Evolutionary conservation across 441 rosid genomes (phyloP), one percentile per base, ranked within the genome.

Genomic region (Jatropha multifida): DNA sequence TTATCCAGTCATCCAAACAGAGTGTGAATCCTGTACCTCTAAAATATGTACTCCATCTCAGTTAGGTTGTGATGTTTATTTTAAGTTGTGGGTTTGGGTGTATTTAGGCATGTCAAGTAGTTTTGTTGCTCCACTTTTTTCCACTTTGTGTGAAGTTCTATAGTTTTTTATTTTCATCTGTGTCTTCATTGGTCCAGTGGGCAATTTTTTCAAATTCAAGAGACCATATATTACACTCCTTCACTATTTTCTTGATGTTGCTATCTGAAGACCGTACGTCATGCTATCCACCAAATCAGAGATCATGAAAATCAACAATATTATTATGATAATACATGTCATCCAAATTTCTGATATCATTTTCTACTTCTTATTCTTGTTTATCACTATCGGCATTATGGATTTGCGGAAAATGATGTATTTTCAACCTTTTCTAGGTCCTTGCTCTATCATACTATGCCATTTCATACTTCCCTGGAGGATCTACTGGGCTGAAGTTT

Each of bases 381-480:
- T 60, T 3, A 8, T 44, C 5, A 38, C 32, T 74, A 4, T 59
- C 38, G 3, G 4, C 64, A 59, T 9, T 40, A 12, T 40, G 18
- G 48, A 40, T 71, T 17, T 8, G 2, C 46, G 5, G 61, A 73
- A 60, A 68, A 13, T 79, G 60, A 77, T 62, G 6, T 51, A 44
- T n/a, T 60, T 77, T 62, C 32, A 6, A 51, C 65, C 77, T 72
- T 51, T 85, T 55, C 54, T 58, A 89, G 93, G 90, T 87, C 20
- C 68, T 87, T 76, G 82, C 88, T 0, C 84, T 87, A 7, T 79
- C 86, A 27, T 87, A 86, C 78, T 89, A 89, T 69, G 85, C 77
- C 51, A 75, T 87, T 51, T 89, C 93, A 20, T 89, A 85, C 84
- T 89, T 89, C 72, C 88, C 88, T 2, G 90, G 89, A 59, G 88